Evolutionary conservation across 306 rosid genomes (phyloP), one percentile per base, ranked within the genome.

Genomic region (Boehmeria nivea): DNA sequence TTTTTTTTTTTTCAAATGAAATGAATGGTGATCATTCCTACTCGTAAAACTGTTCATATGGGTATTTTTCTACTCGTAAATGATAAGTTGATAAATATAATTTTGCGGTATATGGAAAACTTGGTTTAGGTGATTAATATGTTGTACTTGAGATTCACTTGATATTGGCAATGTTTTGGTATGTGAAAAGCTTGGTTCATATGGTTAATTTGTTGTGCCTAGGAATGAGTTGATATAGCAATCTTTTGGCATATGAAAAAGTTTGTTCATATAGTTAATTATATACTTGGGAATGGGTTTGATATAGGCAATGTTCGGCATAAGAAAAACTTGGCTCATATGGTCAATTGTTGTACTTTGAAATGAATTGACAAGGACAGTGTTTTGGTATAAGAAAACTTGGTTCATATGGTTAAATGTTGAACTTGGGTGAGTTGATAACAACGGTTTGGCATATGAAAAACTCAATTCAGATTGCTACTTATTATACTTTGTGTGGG

Each of bases 401-500:
- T n/a, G n/a, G n/a, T n/a, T n/a, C n/a, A n/a, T n/a, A n/a, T n/a
- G n/a, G n/a, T n/a, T n/a, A n/a, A n/a, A n/a, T n/a, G n/a, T n/a
- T n/a, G n/a, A n/a, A n/a, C 36, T 31, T 31, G 9, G 36, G 9
- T 31, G 5, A 6, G 8, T 31, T 28, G 5, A 10, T 31, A 31
- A 31, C 36, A 31, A 31, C 5, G 5, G 9, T 4, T 31, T 2
- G 2, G 36, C 9, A 31, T 2, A 31, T 1, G 36, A 31, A 2
- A 31, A 31, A 2, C 2, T 31, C 9, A 11, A 36, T 34, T 28
- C 60, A 59, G 65, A 37, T 36, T 38, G 38, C 33, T 50, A 16
- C 57, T 59, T 44, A 60, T 43, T 51, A 13, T 3, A 12, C 17
- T 34, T 66, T 54, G 67, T 53, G 73, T 70, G 72, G 14, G 53